Evolutionary conservation across 257 asterid species (phyloP).

Genomic region (Salvia miltiorrhiza): DNA sequence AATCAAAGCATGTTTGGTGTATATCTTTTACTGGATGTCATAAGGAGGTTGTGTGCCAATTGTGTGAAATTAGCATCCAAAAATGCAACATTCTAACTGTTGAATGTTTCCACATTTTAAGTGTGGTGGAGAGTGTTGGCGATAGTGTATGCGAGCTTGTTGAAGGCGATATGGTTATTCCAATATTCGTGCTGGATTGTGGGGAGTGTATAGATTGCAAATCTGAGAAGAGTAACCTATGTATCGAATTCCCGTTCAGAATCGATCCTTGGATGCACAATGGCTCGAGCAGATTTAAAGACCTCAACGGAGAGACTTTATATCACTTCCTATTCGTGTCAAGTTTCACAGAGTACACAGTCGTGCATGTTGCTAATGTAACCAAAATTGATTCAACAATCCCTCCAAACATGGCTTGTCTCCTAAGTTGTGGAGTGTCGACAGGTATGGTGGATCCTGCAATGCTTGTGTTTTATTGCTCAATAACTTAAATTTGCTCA

Average conservation of each 20-base stretch:
- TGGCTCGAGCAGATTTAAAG: constrained; percentile 74
- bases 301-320: constrained; percentile 62
- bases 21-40: background rate
- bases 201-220: constrained; percentile 70
- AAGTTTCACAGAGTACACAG: constrained; percentile 82
- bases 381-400: constrained; percentile 52
- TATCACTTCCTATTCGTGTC: constrained; percentile 66
- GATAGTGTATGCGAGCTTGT: constrained; percentile 49
- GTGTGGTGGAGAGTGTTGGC: constrained; percentile 85
- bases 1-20: background rate
- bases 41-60: background rate
- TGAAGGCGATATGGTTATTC: constrained; percentile 74
- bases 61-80: background rate
- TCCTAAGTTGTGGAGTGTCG: constrained; percentile 87
- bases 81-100: background rate
- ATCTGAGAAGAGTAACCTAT: constrained; percentile 77
- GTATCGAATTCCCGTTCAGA: constrained; percentile 59
- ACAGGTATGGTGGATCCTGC: constrained; percentile 49
- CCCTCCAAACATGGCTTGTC: constrained; percentile 84
- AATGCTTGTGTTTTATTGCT: background rate
- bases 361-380: constrained; percentile 48
- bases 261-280: constrained; percentile 57
- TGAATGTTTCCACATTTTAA: constrained; percentile 18
- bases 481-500: too few relatives aligned
- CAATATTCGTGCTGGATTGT: constrained; percentile 69